Evolutionary conservation across 345 rosid species (phyloP), one percentile per base, ranked within the genome.

Genomic region (Aethionema arabicum): DNA sequence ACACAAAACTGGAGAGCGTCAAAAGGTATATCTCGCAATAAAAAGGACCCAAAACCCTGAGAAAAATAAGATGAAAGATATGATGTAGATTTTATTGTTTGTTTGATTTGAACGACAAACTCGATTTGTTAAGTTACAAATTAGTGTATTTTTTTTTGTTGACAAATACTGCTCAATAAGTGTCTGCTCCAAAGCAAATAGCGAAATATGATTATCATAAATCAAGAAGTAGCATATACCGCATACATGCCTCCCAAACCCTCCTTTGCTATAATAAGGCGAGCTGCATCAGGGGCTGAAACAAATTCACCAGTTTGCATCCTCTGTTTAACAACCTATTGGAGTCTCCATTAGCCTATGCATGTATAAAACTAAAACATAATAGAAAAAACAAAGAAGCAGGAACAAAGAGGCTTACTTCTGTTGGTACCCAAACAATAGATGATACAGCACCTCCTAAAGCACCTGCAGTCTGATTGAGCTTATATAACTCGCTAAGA

Each of bases 1-100:
- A 88, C 73, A 61, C 98, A 91, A 72, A 91, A 91, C 63, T 91
- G 96, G 56, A 88, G 70, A 1, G 96, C 98, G 39, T 91, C 98
- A 80, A 88, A 91, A 46, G 96, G 98, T 70, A 91, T 77, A 76
- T 91, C 98, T 72, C 93, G 80, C 79, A 91, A 54, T 56, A 91
- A 72, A 69, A 88, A 86, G 38, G 95, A 88, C 65, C 98, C 87
- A 68, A 82, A 91, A 5, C 96, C 98, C 98, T 91, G 68, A 55
- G 33, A 38, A 52, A 51, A 2, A 46, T 41, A 38, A 33, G 30
- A 21, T 47, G 16, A 8, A 13, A 55, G 2, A 54, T 45, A 1
- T 0, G 5, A 21, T 58, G 53, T 16, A 38, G 56, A 3, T 11
- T 56, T 29, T 36, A 3, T 14, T 56, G 48, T 35, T 45, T 45